Evolutionary conservation across 345 rosid genomes (phyloP), one percentile per base, ranked within the genome.

Genomic region (Raphanus sativus): DNA sequence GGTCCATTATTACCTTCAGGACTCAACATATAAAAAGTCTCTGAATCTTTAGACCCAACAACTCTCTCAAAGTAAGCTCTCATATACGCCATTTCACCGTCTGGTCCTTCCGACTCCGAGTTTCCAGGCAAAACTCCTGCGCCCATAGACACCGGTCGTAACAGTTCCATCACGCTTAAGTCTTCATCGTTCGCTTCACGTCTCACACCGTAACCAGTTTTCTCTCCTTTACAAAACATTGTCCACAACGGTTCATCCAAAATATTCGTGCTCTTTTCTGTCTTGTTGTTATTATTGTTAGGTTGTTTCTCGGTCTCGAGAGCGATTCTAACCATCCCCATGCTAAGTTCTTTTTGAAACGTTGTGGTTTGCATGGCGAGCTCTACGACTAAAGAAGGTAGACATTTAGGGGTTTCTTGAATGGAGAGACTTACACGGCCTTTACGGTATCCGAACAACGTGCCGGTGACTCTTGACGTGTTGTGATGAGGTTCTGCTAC

Each of bases 1-100:
- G 89, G 86, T 72, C 86, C 85, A 68, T 84, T 87, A 62, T 83
- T 81, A 8, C 86, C 82, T 45, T 87, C 91, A 45, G 89, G 86
- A 78, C 83, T 87, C 82, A 86, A 75, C 91, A 87, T 52, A 52
- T 52, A 52, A 16, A 52, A 52, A 16, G 58, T 52, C 25, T 52
- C 58, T 52, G 58, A 52, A 16, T 52, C 58, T 52, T 52, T 52
- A 52, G 58, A 52, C 58, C 58, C 58, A 16, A 52, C 2, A 52
- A 52, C 58, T 52, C 58, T 52, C 58, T 52, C 25, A 52, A 52
- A 52, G 58, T 52, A 52, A 15, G 25, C 91, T 59, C 89, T 84
- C 87, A 87, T 87, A 67, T 87, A 87, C 70, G 84, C 78, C 77
- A 83, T 64, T 32, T 87, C 89, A 1, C 80, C 90, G 6, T 81